These are phyloP conservation scores for Microsporum canis DNA, from an alignment of 2,329 filamentous ascomycete genomes.

Conservation along the genomic window DNA sequence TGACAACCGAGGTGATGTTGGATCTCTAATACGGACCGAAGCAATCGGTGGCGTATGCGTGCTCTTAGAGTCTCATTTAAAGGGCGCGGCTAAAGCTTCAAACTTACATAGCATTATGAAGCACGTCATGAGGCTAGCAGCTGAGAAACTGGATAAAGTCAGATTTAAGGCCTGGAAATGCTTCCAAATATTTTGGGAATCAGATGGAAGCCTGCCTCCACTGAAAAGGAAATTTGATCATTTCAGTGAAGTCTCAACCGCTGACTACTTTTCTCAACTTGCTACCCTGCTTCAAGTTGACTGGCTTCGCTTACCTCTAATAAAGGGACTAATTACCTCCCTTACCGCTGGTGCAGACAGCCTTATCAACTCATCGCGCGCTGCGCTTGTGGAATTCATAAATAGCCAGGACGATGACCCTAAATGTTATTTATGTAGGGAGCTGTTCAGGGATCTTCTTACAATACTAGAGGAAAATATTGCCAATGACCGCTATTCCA, in stretches of 20 bases:
- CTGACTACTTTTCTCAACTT: slow-evolving; percentile 34
- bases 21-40: slow-evolving; percentile 71
- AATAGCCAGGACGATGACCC: slow-evolving; percentile 16
- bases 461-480: slow-evolving; percentile 44
- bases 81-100: slow-evolving; percentile 1
- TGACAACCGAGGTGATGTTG: slow-evolving; percentile 78
- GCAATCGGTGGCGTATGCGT: slow-evolving; percentile 55
- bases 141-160: slow-evolving; percentile 85
- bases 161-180: slow-evolving; percentile 45
- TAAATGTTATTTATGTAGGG: slow-evolving; percentile 32
- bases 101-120: slow-evolving; percentile 22
- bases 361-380: slow-evolving; percentile 33
- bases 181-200: slow-evolving; percentile 32
- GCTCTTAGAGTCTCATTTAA: slow-evolving; percentile 19
- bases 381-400: slow-evolving; percentile 31
- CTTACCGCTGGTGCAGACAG: slow-evolving; percentile 36
- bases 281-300: slow-evolving; percentile 27
- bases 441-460: slow-evolving; percentile 43
- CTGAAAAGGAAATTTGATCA: slow-evolving; percentile 32
- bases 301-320: slow-evolving; percentile 28
- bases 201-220: slow-evolving; percentile 22
- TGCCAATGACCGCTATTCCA: slow-evolving; percentile 55
- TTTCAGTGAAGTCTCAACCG: slow-evolving; percentile 35
- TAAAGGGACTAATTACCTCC: slow-evolving; percentile 37
- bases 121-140: slow-evolving; percentile 55